Base-by-base conservation (phyloP, 768 basidiomycete species). In the Mycena maculata region DNA sequence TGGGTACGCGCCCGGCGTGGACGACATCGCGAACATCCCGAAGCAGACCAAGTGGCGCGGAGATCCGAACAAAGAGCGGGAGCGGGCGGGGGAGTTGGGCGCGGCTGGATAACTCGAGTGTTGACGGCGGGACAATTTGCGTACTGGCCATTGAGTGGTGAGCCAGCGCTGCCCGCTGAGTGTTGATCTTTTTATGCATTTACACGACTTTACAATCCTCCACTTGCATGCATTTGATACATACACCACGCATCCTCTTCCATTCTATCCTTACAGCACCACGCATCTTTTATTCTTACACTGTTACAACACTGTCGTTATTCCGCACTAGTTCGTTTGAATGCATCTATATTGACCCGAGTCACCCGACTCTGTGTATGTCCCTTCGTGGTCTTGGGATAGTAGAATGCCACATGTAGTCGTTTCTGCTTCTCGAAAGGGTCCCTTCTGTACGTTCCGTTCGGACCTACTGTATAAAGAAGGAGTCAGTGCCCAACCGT, bases 41-140 rank as follows among this genome's bases (percentile, higher is more conserved):
- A 75, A 72, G 60, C 65, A 68, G 52, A 64, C 68, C 7, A 72
- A 72, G 59, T 72, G 74, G 71, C 61, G 59, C 42, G 70, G 69
- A 27, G 74, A 69, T 48, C 69, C 57, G 30, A 63, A 72, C 50
- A 71, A 70, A 53, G 74, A 75, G 52, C 55, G 69, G 4, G 72
- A 63, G 53, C 64, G 65, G n/a, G 67, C 68, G 22, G 69, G 66
- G 31, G 70, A 70, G 65, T 22, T 57, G 4, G 65, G 65, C 4
- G 62, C 42, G 38, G 53, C 33, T n/a, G 65, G 65, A 61, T 67
- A 45, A 67, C 36, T n/a, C 30, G 56, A 28, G 41, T 22, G 9
- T 18, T 16, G 20, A 15, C 22, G 23, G 60, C 7, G 6, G 49
- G 25, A 18, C 11, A 15, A 13, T n/a, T 57, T 18, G 22, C 12